phyloP scores from a whole-genome alignment of 805 yeast species.

The Barnettozyma sucrosica region DNA sequence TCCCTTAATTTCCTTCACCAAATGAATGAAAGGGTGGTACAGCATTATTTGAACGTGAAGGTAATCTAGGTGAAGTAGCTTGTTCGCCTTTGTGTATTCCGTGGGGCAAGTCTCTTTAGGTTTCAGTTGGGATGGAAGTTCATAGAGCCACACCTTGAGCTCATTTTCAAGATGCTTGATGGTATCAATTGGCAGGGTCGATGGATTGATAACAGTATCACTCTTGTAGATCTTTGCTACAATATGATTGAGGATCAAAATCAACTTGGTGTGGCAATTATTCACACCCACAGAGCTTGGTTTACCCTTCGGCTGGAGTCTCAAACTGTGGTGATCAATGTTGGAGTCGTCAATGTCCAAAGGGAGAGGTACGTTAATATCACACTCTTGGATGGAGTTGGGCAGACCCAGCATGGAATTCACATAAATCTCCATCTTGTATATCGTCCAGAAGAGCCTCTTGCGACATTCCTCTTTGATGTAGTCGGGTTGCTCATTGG shows the following conservation, averaged over 20 bases:
- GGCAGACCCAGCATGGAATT: slow-evolving; percentile 89
- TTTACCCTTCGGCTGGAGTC: slow-evolving; percentile 30
- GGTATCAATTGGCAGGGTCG: slow-evolving; percentile 25
- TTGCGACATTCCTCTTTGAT: slow-evolving; percentile 83
- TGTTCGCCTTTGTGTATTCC: slow-evolving; percentile 64
- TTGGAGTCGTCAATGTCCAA: slow-evolving; percentile 81
- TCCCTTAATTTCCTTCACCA: slow-evolving; percentile 26
- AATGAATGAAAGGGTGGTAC: slow-evolving; percentile 86
- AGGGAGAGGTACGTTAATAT: slow-evolving; percentile 84
- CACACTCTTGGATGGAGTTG: slow-evolving; percentile 65
- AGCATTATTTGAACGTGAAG: slow-evolving; percentile 78
- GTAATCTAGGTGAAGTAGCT: slow-evolving; percentile 65
- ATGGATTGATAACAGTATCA: slow-evolving; percentile 27
- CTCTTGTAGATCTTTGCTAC: slow-evolving; percentile 72
- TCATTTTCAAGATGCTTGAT: slow-evolving; percentile 68
- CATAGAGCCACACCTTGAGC: slow-evolving; percentile 66
- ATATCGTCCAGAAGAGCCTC: slow-evolving; percentile 81
- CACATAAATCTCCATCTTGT: slow-evolving; percentile 86
- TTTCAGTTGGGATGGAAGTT: slow-evolving; percentile 65
- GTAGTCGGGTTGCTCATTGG: slow-evolving; percentile 38
- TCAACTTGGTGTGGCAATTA: slow-evolving; percentile 74
- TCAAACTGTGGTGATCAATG: slow-evolving; percentile 31
- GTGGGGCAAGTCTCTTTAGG: slow-evolving; percentile 40
- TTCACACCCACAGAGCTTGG: slow-evolving; percentile 50
- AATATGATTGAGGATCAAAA: slow-evolving; percentile 64